These are phyloP conservation scores for Trichocladium antarcticum DNA, from an alignment of 495 filamentous ascomycete species.

Conservation along the genomic window DNA sequence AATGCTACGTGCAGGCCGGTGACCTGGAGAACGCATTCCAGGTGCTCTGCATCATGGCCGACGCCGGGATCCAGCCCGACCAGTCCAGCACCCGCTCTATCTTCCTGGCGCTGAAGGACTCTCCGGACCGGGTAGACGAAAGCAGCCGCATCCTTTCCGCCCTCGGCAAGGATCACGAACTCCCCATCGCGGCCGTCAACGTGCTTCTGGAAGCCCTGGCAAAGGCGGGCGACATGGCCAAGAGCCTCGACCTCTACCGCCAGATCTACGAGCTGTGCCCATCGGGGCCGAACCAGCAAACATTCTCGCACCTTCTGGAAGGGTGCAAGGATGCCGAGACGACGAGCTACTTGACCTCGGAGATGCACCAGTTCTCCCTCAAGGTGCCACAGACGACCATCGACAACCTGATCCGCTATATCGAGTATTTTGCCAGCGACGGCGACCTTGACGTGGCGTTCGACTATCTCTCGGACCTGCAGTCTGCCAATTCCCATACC, in stretches of 20 bases:
- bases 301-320: conserved; percentile 56
- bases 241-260: conserved; percentile 61
- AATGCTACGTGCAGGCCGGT: conserved; percentile 48
- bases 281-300: conserved; percentile 46
- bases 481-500: neutral
- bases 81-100: conserved; percentile 50
- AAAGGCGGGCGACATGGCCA: conserved; percentile 32
- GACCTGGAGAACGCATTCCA: conserved; percentile 47
- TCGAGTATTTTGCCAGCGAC: conserved; percentile 42
- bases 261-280: conserved; percentile 51
- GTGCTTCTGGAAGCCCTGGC: conserved; percentile 48
- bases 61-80: conserved; percentile 43
- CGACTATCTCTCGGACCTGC: conserved; percentile 47
- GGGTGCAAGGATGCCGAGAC: conserved; percentile 48
- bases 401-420: conserved; percentile 58
- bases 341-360: conserved; percentile 58
- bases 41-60: conserved; percentile 57
- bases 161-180: conserved; percentile 34
- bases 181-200: conserved; percentile 51
- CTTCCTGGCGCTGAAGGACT: conserved; percentile 25
- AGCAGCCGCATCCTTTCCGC: conserved; percentile 45
- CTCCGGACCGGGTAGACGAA: conserved; percentile 24
- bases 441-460: conserved; percentile 48
- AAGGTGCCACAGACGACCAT: conserved; percentile 51
- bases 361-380: conserved; percentile 58